phyloP scores from a whole-genome alignment of 768 basidiomycete genomes.

The Lyophyllum decastes region DNA sequence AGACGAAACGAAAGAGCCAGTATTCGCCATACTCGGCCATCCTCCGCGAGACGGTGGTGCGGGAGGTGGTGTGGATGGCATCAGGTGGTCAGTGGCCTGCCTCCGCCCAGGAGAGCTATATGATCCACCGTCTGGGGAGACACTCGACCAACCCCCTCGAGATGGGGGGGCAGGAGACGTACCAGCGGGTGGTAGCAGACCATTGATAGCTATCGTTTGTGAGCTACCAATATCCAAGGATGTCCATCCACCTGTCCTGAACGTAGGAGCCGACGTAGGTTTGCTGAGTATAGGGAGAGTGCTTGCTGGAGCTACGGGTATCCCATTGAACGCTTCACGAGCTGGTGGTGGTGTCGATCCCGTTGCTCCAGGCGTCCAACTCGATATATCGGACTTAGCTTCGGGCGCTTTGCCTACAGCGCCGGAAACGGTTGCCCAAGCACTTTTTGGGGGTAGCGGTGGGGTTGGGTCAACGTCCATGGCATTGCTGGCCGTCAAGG shows the following conservation, averaged over 20 bases:
- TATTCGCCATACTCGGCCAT: constrained; percentile 11
- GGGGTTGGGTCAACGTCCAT: constrained; percentile 24
- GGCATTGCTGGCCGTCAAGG: constrained; percentile 23
- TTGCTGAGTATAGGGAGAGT: constrained; percentile 18
- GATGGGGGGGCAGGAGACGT: background rate
- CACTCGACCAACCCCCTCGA: background rate
- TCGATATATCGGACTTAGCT: constrained; percentile 28
- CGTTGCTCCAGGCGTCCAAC: constrained; percentile 50
- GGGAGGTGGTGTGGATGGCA: constrained; percentile 24
- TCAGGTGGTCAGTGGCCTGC: constrained; percentile 17
- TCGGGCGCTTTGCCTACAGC: constrained; percentile 19
- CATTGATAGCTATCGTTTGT: constrained; percentile 13
- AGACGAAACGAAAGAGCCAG: constrained; percentile 6
- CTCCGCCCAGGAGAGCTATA: constrained; percentile 17
- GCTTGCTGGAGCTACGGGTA: constrained; percentile 12
- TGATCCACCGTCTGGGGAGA: background rate
- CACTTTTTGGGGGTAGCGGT: constrained; percentile 41
- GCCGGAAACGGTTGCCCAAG: constrained; percentile 46
- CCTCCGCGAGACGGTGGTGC: constrained; percentile 12
- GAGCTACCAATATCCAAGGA: constrained; percentile 55
- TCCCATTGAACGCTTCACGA: constrained; percentile 9
- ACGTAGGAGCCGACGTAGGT: constrained; percentile 40
- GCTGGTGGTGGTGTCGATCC: constrained; percentile 13
- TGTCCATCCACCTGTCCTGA: constrained; percentile 68
- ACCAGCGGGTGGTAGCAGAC: constrained; percentile 21